A percentile compares a stretch with the other conserved stretches of the same genome.
These are phyloP conservation scores for Cladosporium sp. DNA, from an alignment of 2,329 filamentous ascomycete genomes.

Conservation along the genomic window DNA sequence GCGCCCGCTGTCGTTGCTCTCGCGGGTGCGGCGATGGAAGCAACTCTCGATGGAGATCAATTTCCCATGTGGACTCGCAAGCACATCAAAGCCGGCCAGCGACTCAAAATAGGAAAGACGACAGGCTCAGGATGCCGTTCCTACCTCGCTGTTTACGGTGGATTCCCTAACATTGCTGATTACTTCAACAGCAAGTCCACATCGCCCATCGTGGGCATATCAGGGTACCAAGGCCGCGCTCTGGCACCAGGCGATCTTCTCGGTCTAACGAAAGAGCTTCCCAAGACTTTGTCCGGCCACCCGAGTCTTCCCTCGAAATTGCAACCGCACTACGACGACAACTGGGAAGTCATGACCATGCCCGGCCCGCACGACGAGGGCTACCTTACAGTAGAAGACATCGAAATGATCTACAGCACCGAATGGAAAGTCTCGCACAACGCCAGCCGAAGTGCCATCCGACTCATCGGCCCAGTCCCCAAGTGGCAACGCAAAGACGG, in stretches of 20 bases:
- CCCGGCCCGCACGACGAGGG: conserved; percentile 54
- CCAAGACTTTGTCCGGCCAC: conserved; percentile 28
- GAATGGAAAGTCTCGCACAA: conserved; percentile 60
- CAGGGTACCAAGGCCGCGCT: conserved; percentile 55
- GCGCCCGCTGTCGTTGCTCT: conserved; percentile 52
- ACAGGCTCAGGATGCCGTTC: conserved; percentile 50
- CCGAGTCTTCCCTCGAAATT: conserved; percentile 41
- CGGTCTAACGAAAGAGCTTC: conserved; percentile 38
- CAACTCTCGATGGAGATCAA: conserved; percentile 45
- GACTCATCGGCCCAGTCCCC: conserved; percentile 54
- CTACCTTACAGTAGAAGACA: conserved; percentile 47
- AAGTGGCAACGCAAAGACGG: conserved; percentile 56
- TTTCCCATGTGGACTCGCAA: conserved; percentile 54
- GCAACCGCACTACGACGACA: conserved; percentile 45
- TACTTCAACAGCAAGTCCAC: conserved; percentile 59
- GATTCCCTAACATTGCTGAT: conserved; percentile 48
- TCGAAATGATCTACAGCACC: conserved; percentile 53
- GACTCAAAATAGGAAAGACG: conserved; percentile 51
- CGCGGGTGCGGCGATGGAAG: conserved; percentile 52
- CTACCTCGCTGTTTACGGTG: conserved; percentile 56
- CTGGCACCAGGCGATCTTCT: conserved; percentile 53
- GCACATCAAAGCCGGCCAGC: conserved; percentile 48
- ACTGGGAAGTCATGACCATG: conserved; percentile 53
- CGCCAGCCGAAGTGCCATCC: conserved; percentile 55
- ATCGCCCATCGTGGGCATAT: conserved; percentile 52